phyloP scores from a whole-genome alignment of 305 asterid species.

The Salvia sclarea region DNA sequence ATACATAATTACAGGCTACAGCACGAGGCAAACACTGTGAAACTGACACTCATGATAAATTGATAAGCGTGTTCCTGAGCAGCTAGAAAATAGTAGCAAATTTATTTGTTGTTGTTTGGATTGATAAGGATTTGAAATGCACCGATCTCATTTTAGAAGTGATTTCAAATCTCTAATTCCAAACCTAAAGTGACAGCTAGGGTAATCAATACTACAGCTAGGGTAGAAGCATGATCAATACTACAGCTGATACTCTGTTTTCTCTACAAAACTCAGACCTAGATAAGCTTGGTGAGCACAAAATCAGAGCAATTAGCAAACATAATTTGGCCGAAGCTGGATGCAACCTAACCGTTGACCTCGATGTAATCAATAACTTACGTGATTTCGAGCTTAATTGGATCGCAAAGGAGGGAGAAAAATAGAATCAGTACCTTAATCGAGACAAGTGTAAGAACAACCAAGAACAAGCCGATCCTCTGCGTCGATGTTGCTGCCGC shows the following conservation, averaged over 20 bases:
- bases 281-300: not conserved
- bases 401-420: not conserved
- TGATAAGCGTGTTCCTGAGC: constrained; percentile 5
- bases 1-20: not conserved
- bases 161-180: not conserved
- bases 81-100: not conserved
- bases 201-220: not conserved
- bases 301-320: not conserved
- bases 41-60: not conserved
- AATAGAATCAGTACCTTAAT: constrained; percentile 25
- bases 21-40: not conserved
- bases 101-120: not conserved
- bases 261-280: not conserved
- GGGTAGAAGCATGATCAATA: too few relatives aligned
- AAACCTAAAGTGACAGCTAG: not conserved
- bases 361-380: not conserved
- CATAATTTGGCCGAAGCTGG: not conserved
- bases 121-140: not conserved
- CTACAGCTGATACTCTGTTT: not conserved
- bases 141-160: not conserved
- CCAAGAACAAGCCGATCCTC: constrained; percentile 19
- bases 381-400: not conserved
- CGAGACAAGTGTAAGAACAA: constrained; percentile 24
- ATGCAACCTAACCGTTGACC: not conserved
- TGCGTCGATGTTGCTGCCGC: constrained; percentile 19